Percentiles rank a stretch among this genome's conserved stretches.
Evolutionary conservation across 1,139 yeast genomes (phyloP).

Genomic region (Hanseniaspora gamundiae): DNA sequence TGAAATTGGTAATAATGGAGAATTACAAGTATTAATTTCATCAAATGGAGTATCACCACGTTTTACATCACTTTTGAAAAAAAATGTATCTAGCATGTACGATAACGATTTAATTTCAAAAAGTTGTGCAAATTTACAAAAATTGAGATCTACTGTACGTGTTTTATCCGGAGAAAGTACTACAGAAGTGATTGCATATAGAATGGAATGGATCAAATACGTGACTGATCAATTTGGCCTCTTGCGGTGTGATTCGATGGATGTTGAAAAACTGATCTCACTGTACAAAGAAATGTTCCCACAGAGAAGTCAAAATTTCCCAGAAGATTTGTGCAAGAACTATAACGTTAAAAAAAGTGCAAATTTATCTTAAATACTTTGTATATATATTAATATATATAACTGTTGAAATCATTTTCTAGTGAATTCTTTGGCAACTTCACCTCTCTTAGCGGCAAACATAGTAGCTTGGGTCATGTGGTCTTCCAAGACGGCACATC

Average conservation of each 20-base stretch:
- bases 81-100: conserved; percentile 15
- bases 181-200: conserved; percentile 13
- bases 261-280: conserved; percentile 13
- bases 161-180: conserved; percentile 9
- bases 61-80: conserved; percentile 21
- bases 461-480: conserved; percentile 31
- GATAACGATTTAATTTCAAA: conserved; percentile 13
- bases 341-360: neutral
- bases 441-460: conserved; percentile 26
- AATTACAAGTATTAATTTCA: conserved; percentile 21
- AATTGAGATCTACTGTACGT: conserved; percentile 16
- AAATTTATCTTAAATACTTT: neutral
- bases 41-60: conserved; percentile 25
- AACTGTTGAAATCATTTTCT: conserved; percentile 1
- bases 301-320: conserved; percentile 6
- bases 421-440: conserved; percentile 9
- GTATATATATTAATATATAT: neutral
- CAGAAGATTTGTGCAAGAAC: neutral
- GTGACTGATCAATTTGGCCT: conserved; percentile 22
- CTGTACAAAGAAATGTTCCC: conserved; percentile 15
- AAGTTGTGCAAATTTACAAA: conserved; percentile 17
- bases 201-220: conserved; percentile 23
- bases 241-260: conserved; percentile 15
- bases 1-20: conserved; percentile 12
- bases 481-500: conserved; percentile 83